Percentiles rank a stretch among this genome's conserved stretches.
Conservation (phyloP, 306 rosid species). For the Pyrus bretschneideri region DNA sequence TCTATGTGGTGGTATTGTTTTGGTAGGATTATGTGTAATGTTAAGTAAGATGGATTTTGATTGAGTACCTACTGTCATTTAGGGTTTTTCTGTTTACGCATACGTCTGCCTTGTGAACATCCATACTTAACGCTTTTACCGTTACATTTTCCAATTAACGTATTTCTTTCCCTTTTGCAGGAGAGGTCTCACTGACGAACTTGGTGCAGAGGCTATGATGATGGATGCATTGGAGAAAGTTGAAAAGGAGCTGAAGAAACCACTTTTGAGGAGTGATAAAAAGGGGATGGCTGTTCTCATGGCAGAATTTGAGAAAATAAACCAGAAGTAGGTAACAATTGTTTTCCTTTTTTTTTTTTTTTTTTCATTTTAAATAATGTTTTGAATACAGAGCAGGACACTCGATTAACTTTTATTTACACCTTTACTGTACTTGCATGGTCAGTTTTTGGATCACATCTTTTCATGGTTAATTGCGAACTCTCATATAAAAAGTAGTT, state of each 20-base stretch:
- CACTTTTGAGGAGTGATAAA: constrained; percentile 80
- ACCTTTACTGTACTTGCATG: background rate
- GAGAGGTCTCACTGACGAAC: constrained; percentile 68
- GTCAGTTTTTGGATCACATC: background rate
- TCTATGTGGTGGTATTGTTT: background rate
- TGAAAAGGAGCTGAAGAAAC: constrained; percentile 74
- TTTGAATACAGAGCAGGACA: background rate
- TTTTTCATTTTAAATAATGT: background rate
- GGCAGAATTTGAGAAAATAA: constrained; percentile 84
- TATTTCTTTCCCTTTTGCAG: constrained; percentile 32
- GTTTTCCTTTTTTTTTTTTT: background rate
- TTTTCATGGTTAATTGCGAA: background rate
- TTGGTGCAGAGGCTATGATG: constrained; percentile 89
- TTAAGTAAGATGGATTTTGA: background rate
- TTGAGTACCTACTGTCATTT: background rate
- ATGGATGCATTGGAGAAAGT: constrained; percentile 79
- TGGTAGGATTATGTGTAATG: background rate
- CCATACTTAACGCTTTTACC: background rate
- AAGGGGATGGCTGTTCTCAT: constrained; percentile 81
- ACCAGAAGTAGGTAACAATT: constrained; percentile 50
- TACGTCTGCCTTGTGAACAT: background rate
- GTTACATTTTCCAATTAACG: background rate
- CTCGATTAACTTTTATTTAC: background rate
- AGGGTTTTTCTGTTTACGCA: background rate
- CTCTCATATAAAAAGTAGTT: background rate